These are phyloP conservation scores for Scleromitrula shiraiana DNA, from an alignment of 2,329 filamentous ascomycete species.

Conservation along the genomic window DNA sequence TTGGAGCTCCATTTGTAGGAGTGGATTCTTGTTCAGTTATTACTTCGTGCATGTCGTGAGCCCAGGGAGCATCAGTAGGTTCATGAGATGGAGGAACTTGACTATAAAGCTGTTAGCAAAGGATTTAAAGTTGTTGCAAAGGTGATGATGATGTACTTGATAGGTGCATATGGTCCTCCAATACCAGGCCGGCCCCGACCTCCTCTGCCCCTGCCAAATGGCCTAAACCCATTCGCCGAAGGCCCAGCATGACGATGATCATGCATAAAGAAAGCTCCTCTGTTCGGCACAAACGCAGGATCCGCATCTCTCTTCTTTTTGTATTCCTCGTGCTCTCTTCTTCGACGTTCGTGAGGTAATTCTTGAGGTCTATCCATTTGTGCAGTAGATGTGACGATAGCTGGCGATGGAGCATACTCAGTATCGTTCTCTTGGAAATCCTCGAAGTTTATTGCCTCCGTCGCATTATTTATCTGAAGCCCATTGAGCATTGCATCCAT, in stretches of 20 bases:
- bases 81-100: slow-evolving; percentile 42
- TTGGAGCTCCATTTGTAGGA: slow-evolving; percentile 34
- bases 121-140: slow-evolving; percentile 10
- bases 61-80: slow-evolving; percentile 69
- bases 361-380: slow-evolving; percentile 41
- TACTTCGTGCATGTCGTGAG: slow-evolving; percentile 87
- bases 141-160: slow-evolving; percentile 47
- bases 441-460: slow-evolving; percentile 24
- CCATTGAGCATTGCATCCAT: slow-evolving; percentile 53
- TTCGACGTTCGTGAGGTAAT: slow-evolving; percentile 59
- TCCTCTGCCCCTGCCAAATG: slow-evolving; percentile 53
- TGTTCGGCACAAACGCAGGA: slow-evolving; percentile 87
- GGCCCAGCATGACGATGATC: slow-evolving; percentile 78
- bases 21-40: slow-evolving; percentile 39
- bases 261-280: slow-evolving; percentile 95
- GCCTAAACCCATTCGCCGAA: slow-evolving; percentile 68
- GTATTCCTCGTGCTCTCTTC: slow-evolving; percentile 86
- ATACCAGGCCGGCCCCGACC: slow-evolving; percentile 52
- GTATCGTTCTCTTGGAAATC: slow-evolving; percentile 27
- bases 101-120: slow-evolving; percentile 28
- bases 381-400: slow-evolving; percentile 32
- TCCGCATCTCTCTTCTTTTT: slow-evolving; percentile 80
- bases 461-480: slow-evolving; percentile 24
- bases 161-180: slow-evolving; percentile 49
- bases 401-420: slow-evolving; percentile 23